These are phyloP conservation scores for Hyaloscypha hepaticicola DNA, from an alignment of 495 filamentous ascomycete genomes.

Conservation along the genomic window DNA sequence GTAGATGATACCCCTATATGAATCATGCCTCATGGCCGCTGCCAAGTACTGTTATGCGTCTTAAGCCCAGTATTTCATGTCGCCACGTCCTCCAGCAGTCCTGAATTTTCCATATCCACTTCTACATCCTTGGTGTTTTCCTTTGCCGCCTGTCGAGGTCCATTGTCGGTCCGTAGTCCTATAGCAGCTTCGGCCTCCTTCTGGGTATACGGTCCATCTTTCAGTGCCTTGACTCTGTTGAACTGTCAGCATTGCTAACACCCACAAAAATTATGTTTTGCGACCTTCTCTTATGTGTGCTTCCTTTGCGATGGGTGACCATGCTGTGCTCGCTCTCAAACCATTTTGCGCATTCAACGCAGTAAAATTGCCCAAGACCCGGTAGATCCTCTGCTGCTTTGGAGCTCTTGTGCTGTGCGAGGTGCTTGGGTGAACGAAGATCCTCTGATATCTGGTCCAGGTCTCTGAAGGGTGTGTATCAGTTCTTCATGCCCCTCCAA, in stretches of 20 bases:
- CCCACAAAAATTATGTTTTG: constrained; percentile 18
- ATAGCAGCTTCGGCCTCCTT: constrained; percentile 81
- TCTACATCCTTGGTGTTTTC: constrained; percentile 29
- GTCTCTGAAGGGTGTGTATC: constrained; percentile 52
- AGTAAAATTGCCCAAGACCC: constrained; percentile 79
- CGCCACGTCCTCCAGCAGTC: constrained; percentile 21
- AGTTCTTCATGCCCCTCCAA: constrained; percentile 10
- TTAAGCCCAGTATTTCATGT: constrained; percentile 12
- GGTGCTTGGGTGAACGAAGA: constrained; percentile 69
- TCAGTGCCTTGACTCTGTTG: constrained; percentile 68
- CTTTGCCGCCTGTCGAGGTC: constrained; percentile 32
- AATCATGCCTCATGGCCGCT: background rate
- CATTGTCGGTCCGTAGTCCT: constrained; percentile 68
- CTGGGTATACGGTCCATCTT: constrained; percentile 81
- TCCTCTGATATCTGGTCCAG: constrained; percentile 88
- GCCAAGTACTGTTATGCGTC: background rate
- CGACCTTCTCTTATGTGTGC: constrained; percentile 88
- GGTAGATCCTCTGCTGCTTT: constrained; percentile 86
- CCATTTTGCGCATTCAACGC: constrained; percentile 93
- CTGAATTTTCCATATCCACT: constrained; percentile 33
- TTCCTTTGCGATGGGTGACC: constrained; percentile 75
- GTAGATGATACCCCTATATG: constrained; percentile 25
- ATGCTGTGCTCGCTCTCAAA: constrained; percentile 85
- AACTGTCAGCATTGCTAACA: background rate
- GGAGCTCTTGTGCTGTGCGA: constrained; percentile 70